Base-by-base conservation (phyloP, 768 basidiomycete genomes). In the Amanita rimosa region DNA sequence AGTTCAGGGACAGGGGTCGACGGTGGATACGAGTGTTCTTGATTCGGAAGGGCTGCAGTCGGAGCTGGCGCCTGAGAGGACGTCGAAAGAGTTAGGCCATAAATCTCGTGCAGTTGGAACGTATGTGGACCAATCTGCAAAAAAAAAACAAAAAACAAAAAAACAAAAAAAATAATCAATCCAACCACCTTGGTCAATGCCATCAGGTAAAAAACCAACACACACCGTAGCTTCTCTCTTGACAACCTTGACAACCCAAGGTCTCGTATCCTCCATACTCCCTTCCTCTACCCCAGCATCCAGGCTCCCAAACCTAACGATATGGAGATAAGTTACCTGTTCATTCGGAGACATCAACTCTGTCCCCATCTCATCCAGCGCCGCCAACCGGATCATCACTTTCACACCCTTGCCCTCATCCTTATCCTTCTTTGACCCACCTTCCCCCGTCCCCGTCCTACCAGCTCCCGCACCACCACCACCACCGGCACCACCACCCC, bases 21-120 rank as follows among this genome's bases (percentile, higher is more conserved):
- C 1, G 27, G 47, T 13, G 44, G 48, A 45, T 44, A 46, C 27
- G 50, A 46, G 35, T 51, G 44, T 24, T 38, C 37, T 6, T 44
- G 51, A 8, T 24, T 16, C 54, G 64, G 50, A 58, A 62, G 26
- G 1, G 65, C 49, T 4, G 59, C 53, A 4, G 62, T 58, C 19
- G 76, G 76, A 4, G 62, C 58, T 19, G 76, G 76, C 1, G 72
- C 74, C 42, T 74, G 70, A 26, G 66, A 53, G 35, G 70, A 64
- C 7, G 74, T 65, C 44, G 75, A 65, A 6, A 85, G 78, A 0
- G 88, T 81, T 4, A 97, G 75, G 42, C 93, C 93, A 56, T 86
- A 97, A 41, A 97, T 97, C 60, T 97, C 93, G 59, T 95, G 92
- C 26, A 97, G 71, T 47, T 93, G 85, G 80, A 97, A 97, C 0